These are phyloP conservation scores for Leccinum griseonigrum DNA, from an alignment of 1,284 basidiomycete genomes.

Conservation along the genomic window DNA sequence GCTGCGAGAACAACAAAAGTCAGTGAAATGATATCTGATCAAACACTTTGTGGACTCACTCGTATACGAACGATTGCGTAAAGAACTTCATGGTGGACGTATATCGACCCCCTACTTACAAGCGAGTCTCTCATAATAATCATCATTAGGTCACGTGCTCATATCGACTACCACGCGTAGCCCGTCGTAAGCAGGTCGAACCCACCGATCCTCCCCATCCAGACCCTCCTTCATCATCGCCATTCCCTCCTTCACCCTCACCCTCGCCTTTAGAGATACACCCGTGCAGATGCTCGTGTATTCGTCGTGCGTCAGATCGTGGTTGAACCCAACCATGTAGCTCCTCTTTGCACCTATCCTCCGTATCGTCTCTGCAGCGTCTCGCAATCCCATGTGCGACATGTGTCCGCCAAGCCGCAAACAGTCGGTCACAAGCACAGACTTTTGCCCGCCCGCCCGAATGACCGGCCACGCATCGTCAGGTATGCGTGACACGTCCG, in stretches of 20 bases:
- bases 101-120: conserved; percentile 19
- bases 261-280: conserved; percentile 25
- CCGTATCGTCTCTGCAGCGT: conserved; percentile 53
- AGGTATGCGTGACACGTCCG: conserved; percentile 75
- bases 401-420: conserved; percentile 58
- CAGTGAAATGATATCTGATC: neutral
- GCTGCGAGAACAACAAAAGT: conserved; percentile 41
- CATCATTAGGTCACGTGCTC: conserved; percentile 34
- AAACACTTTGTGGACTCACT: conserved; percentile 44
- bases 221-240: conserved; percentile 45
- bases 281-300: conserved; percentile 59
- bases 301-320: conserved; percentile 67
- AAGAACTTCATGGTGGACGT: conserved; percentile 72
- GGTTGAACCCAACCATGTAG: conserved; percentile 73
- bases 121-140: neutral
- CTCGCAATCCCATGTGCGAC: conserved; percentile 70
- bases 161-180: conserved; percentile 48
- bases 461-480: conserved; percentile 62
- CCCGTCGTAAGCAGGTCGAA: conserved; percentile 71
- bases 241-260: conserved; percentile 42
- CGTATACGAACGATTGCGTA: conserved; percentile 76
- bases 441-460: conserved; percentile 36
- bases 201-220: conserved; percentile 49
- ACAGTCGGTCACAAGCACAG: conserved; percentile 71
- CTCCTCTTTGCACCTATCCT: conserved; percentile 55